A percentile compares a stretch with the other conserved stretches of the same genome.
These are phyloP conservation scores for Exobasidium cylindrosporum DNA, from an alignment of 1,284 basidiomycete species.

Conservation along the genomic window DNA sequence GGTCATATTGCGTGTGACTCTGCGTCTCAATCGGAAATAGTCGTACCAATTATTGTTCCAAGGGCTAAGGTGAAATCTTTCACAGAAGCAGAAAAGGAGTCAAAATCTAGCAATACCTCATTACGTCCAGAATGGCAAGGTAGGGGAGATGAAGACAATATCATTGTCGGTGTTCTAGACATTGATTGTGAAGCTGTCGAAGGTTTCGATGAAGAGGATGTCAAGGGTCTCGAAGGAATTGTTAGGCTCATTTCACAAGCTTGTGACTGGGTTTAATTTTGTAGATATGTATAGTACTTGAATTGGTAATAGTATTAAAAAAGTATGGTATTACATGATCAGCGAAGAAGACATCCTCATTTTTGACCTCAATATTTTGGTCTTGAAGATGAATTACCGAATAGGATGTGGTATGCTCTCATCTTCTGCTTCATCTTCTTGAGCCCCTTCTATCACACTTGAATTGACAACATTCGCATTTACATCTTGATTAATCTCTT, in stretches of 20 bases:
- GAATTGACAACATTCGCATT: not conserved
- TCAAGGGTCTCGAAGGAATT: constrained; percentile 44
- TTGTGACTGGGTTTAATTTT: constrained; percentile 36
- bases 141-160: constrained; percentile 35
- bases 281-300: no score
- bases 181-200: constrained; percentile 55
- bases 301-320: not conserved
- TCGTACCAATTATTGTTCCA: constrained; percentile 52
- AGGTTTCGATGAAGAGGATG: constrained; percentile 55
- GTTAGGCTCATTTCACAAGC: constrained; percentile 36
- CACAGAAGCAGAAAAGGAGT: constrained; percentile 15
- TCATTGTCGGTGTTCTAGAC: constrained; percentile 56
- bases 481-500: not conserved
- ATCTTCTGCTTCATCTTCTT: constrained; percentile 3
- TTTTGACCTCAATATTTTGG: no score
- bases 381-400: no score
- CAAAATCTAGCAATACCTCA: not conserved
- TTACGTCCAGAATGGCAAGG: constrained; percentile 34
- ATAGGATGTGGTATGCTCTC: not conserved
- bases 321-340: not conserved
- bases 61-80: constrained; percentile 24
- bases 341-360: no score
- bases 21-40: constrained; percentile 55
- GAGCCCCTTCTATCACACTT: not conserved
- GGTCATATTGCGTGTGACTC: constrained; percentile 58